phyloP scores from a whole-genome alignment of 208 protist species.

The Plasmodiophora brassicae region DNA sequence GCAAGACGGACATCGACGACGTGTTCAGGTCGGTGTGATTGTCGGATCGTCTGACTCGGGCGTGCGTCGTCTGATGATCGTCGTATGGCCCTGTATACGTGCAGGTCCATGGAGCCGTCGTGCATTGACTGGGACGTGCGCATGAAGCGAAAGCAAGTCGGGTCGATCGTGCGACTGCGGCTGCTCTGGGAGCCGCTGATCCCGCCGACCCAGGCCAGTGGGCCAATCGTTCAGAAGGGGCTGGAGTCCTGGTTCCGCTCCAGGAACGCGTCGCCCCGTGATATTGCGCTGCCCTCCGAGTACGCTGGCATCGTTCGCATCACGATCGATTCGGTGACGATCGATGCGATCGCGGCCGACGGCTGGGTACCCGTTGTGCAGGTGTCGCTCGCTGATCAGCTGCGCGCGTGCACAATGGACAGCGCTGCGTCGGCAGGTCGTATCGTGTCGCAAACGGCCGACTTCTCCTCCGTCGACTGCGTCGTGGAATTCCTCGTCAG shows the following conservation, averaged over 20 bases:
- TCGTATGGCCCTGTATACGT: too few species aligned
- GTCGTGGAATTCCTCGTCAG: too few species aligned
- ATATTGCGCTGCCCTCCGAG: too few species aligned
- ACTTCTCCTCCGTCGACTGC: too few species aligned
- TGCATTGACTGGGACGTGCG: not conserved
- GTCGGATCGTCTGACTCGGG: too few species aligned
- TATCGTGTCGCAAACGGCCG: too few species aligned
- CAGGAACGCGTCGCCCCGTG: too few species aligned
- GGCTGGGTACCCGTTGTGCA: not conserved
- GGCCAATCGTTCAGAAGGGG: not conserved
- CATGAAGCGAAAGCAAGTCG: not conserved
- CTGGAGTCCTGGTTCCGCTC: too few species aligned
- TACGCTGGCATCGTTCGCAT: not conserved
- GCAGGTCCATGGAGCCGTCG: too few species aligned
- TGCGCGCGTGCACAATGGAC: not conserved
- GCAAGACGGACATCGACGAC: not conserved
- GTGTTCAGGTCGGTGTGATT: not conserved
- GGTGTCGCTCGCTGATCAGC: not conserved
- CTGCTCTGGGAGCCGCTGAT: conserved; percentile 17
- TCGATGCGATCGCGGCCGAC: not conserved
- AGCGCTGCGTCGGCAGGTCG: too few species aligned
- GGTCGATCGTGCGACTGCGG: not conserved
- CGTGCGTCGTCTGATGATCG: too few species aligned
- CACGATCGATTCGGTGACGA: not conserved
- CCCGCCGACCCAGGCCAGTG: not conserved